Percentiles rank a stretch among this genome's conserved stretches.
These are phyloP conservation scores for Hyphopichia pseudoburtonii DNA, from an alignment of 1,139 yeast genomes.

Conservation along the genomic window DNA sequence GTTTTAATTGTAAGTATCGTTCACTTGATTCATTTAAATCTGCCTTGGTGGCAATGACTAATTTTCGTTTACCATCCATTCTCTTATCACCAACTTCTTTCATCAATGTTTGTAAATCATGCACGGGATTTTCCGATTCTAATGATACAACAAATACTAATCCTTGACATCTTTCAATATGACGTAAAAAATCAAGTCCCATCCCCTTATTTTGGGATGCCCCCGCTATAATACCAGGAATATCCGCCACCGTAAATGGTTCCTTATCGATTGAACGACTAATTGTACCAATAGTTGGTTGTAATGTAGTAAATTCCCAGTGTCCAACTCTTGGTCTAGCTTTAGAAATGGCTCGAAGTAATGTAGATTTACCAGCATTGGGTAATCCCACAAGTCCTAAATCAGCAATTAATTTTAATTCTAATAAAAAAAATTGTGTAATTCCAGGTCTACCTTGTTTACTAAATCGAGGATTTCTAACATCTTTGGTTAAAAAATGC, in stretches of 20 bases:
- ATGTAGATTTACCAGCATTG: slow-evolving; percentile 92
- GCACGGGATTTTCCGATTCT: slow-evolving; percentile 61
- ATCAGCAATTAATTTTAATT: slow-evolving; percentile 85
- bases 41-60: slow-evolving; percentile 90
- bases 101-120: slow-evolving; percentile 60
- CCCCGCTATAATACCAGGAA: slow-evolving; percentile 91
- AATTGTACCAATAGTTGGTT: slow-evolving; percentile 90
- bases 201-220: slow-evolving; percentile 85
- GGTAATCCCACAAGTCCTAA: slow-evolving; percentile 93
- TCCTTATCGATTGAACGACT: slow-evolving; percentile 62
- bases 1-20: slow-evolving; percentile 42
- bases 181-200: slow-evolving; percentile 91
- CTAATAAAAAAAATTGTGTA: slow-evolving; percentile 69
- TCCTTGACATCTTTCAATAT: slow-evolving; percentile 88
- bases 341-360: slow-evolving; percentile 81
- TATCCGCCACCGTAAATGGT: slow-evolving; percentile 93
- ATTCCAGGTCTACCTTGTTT: slow-evolving; percentile 75
- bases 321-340: slow-evolving; percentile 93
- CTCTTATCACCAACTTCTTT: slow-evolving; percentile 70
- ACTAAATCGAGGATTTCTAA: slow-evolving; percentile 87
- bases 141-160: slow-evolving; percentile 83
- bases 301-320: slow-evolving; percentile 95
- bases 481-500: slow-evolving; percentile 82
- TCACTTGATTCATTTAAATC: slow-evolving; percentile 59
- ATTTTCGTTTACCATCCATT: slow-evolving; percentile 55